Conservation (phyloP, 1,284 basidiomycete species). For the Boletellus sp. region DNA sequence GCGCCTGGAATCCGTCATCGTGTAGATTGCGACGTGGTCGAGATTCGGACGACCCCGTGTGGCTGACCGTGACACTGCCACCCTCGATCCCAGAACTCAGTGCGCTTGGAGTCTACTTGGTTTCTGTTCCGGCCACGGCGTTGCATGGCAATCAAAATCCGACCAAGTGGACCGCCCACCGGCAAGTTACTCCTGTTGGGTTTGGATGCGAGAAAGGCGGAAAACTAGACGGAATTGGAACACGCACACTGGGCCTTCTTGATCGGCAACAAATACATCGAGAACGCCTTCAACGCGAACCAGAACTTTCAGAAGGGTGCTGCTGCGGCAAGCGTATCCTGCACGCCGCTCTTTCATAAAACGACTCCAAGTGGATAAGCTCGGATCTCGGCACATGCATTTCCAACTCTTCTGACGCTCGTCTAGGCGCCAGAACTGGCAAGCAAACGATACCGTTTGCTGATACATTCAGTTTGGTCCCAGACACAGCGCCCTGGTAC, state of each 20-base stretch:
- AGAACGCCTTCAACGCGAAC: constrained; percentile 73
- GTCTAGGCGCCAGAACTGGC: constrained; percentile 81
- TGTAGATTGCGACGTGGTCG: too few relatives aligned
- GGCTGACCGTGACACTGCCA: too few relatives aligned
- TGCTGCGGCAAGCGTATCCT: constrained; percentile 74
- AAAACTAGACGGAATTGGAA: constrained; percentile 54
- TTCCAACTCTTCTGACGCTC: constrained; percentile 1
- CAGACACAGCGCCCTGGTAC: too few relatives aligned
- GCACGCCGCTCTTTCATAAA: constrained; percentile 72
- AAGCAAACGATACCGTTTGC: constrained; percentile 88
- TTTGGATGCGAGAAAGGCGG: constrained; percentile 73
- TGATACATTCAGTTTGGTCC: constrained; percentile 48
- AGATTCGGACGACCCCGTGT: too few relatives aligned
- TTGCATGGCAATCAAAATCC: constrained; percentile 55
- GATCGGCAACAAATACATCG: constrained; percentile 63
- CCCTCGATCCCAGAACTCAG: too few relatives aligned
- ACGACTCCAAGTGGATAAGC: constrained; percentile 50
- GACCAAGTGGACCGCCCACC: constrained; percentile 70
- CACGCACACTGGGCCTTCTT: constrained; percentile 55
- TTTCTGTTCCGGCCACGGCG: neutral
- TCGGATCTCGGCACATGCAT: neutral
- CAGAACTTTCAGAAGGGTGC: constrained; percentile 75
- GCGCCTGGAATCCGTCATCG: too few relatives aligned
- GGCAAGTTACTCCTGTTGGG: constrained; percentile 83
- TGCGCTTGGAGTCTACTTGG: too few relatives aligned